Percentiles rank a stretch among this genome's conserved stretches.
phyloP scores from a whole-genome alignment of 2,329 filamentous ascomycete species.

The Ascochyta koolunga region DNA sequence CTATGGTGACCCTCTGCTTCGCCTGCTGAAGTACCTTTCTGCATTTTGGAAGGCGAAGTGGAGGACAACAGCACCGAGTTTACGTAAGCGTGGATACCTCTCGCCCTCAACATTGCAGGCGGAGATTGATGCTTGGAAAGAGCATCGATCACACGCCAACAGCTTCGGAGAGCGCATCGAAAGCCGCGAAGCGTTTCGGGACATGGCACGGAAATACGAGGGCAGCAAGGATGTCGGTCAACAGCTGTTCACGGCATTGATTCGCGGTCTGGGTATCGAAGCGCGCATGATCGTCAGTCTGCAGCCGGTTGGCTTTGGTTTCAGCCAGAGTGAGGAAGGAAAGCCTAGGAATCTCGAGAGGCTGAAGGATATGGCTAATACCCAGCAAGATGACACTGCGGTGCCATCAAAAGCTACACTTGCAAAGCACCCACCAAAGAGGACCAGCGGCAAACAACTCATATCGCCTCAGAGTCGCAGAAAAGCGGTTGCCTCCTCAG shows the following conservation, averaged over 20 bases:
- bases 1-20: conserved; percentile 78
- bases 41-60: conserved; percentile 91
- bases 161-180: conserved; percentile 78
- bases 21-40: conserved; percentile 75
- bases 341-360: conserved; percentile 52
- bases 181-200: conserved; percentile 70
- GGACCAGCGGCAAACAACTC: conserved; percentile 11
- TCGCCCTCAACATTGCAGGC: conserved; percentile 74
- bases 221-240: conserved; percentile 88
- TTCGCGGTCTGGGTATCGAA: conserved; percentile 81
- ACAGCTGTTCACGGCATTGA: conserved; percentile 85
- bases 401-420: background rate
- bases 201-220: conserved; percentile 69
- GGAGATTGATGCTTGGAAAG: conserved; percentile 72
- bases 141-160: conserved; percentile 65
- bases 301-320: conserved; percentile 88
- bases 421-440: conserved; percentile 3
- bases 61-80: conserved; percentile 73
- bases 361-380: conserved; percentile 17
- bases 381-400: background rate
- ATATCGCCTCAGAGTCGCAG: conserved; percentile 10
- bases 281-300: conserved; percentile 82
- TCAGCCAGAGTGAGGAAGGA: conserved; percentile 84
- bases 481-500: conserved; percentile 26
- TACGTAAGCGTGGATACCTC: conserved; percentile 92